Evolutionary conservation across 805 yeast species (phyloP), one percentile per base, ranked within the genome.

Genomic region (Jamesozyma piceae): DNA sequence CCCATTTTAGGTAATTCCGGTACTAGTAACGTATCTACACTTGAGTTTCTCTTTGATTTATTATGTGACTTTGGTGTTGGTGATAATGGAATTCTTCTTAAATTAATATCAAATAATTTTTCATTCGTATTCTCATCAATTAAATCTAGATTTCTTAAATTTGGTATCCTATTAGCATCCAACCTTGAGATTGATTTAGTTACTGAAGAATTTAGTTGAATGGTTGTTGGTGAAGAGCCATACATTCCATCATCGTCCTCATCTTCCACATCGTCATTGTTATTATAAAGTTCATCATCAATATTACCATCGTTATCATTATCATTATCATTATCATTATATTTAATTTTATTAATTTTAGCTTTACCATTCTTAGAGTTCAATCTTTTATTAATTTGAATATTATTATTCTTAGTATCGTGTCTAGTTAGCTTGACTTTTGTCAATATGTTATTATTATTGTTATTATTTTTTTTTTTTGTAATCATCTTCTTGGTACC

Each of bases 1-100:
- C 66, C 66, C 66, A 62, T 62, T 38, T 60, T 62, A 11, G 66
- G 66, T 36, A 62, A 46, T 39, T 60, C 65, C 1, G 63, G 64
- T 3, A 60, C 53, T 18, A 45, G 48, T 15, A 58, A 41, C 13
- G 46, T 33, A 17, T 48, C 48, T 18, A 41, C 35, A 15, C 42
- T 33, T 18, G 19, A 17, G 21, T 32, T 32, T 5, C 13, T 32
- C 11, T 6, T 32, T 5, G 35, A 14, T 18, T 15, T 32, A 18
- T 18, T 17, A 18, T 31, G 38, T 30, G 52, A 52, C 38, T 60
- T 59, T 2, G 65, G 64, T 8, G 65, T 60, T 10, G 65, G 64
- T 17, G 65, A 58, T 24, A 55, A 43, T 9, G 59, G 55, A 13
- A 57, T 37, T 20, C 48, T 38, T 22, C 35, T 35, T 14, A 40